Base-by-base conservation (phyloP, 805 yeast species). In the Phaffomyces thermotolerans region DNA sequence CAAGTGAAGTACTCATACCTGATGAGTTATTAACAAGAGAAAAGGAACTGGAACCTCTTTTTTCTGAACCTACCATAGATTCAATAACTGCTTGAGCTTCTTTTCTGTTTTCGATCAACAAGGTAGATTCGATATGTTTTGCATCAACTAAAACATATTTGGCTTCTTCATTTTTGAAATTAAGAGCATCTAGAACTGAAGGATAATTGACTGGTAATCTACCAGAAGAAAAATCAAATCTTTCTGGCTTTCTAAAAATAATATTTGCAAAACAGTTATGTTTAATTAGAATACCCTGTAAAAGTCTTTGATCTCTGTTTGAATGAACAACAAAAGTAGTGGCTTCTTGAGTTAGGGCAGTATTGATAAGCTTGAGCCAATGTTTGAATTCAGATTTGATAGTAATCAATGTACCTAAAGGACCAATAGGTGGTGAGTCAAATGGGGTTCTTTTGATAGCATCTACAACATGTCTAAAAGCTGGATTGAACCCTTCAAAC, bases 341-440 rank as follows among this genome's bases (percentile, higher is more conserved):
- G 8, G 85, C 59, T 0, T 76, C 61, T 9, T 65, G 62, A 2
- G 70, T 70, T 27, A 88, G 58, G 1, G 69, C 56, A 0, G 76
- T 60, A 52, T 86, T 95, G 7, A 90, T 57, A 5, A 83, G 60
- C 22, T 72, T 73, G 6, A 72, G 63, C 88, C 88, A 90, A 25
- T 66, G 58, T 18, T 69, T 63, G 52, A 63, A 76, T 8, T 72
- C 79, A 2, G 64, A 58, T 53, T 78, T 83, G 13, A 91, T 66
- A 5, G 74, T 67, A 3, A 88, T 67, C 46, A 65, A 64, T 4
- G 69, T 51, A 1, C 96, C 96, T 2, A 91, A 49, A 0, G 99
- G 99, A 0, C 98, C 98, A 15, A 82, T 60, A 0, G 95, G 95
- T 31, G 55, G 56, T 2, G 60, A 53, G 15, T 69, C 70, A 69